phyloP scores from a whole-genome alignment of 2,329 filamentous ascomycete genomes.

The Apiospora kogelbergensis region DNA sequence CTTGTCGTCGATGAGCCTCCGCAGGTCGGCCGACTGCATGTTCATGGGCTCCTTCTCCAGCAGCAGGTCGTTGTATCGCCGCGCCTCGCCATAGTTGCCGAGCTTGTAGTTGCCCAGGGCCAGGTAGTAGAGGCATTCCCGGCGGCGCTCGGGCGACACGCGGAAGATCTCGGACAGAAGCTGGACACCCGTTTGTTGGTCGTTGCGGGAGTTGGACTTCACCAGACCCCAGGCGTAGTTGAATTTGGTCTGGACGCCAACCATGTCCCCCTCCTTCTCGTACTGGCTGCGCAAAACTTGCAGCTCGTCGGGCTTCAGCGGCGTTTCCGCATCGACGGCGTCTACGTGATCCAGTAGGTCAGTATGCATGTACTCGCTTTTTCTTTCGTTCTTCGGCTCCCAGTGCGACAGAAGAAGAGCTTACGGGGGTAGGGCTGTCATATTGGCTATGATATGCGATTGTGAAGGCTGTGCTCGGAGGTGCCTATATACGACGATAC shows the following conservation, averaged over 20 bases:
- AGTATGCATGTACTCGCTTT: neutral
- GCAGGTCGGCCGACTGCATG: constrained; percentile 84
- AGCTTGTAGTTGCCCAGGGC: constrained; percentile 98
- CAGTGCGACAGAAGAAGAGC: neutral
- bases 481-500: neutral
- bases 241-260: constrained; percentile 97
- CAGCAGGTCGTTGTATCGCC: constrained; percentile 90
- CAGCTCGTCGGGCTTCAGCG: constrained; percentile 88
- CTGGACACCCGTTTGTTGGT: constrained; percentile 93
- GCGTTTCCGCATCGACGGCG: constrained; percentile 97
- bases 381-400: neutral
- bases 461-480: neutral
- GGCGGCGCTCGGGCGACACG: constrained; percentile 83
- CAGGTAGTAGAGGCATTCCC: constrained; percentile 98
- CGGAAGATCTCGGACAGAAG: constrained; percentile 97
- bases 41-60: constrained; percentile 90
- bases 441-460: neutral
- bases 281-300: constrained; percentile 91
- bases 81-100: constrained; percentile 92
- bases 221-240: constrained; percentile 99
- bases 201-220: constrained; percentile 79
- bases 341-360: constrained; percentile 52
- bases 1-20: constrained; percentile 89
- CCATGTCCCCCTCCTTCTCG: constrained; percentile 96
- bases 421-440: constrained; percentile 6